Evolutionary conservation across 2,329 filamentous ascomycete genomes (phyloP).

Genomic region (Penicillium fuscoglaucum): DNA sequence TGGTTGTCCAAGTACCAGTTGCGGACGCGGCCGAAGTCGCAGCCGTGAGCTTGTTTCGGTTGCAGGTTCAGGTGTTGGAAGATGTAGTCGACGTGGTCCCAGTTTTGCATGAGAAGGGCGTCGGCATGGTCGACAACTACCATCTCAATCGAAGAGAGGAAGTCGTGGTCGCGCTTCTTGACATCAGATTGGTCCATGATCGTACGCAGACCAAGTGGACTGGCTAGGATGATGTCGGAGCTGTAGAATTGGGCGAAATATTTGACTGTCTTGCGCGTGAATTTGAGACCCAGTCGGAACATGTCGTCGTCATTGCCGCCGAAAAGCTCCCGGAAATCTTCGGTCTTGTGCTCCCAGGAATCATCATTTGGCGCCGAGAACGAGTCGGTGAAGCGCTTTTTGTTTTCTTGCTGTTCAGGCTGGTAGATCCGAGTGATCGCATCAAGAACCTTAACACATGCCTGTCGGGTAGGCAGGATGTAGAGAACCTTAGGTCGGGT

Average conservation of each 20-base stretch:
- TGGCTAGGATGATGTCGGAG: conserved; percentile 91
- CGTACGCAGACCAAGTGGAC: conserved; percentile 83
- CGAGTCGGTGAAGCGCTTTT: conserved; percentile 83
- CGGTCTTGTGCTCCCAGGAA: conserved; percentile 72
- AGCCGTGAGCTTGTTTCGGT: conserved; percentile 84
- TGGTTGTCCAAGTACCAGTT: conserved; percentile 91
- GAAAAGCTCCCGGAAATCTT: conserved; percentile 86
- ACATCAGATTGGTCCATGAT: conserved; percentile 78
- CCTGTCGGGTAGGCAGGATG: conserved; percentile 82
- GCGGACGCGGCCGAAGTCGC: conserved; percentile 87
- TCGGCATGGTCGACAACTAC: conserved; percentile 90
- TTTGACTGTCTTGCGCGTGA: conserved; percentile 93
- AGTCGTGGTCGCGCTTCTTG: conserved; percentile 78
- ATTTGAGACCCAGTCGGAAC: conserved; percentile 94
- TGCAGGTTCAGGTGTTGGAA: conserved; percentile 90
- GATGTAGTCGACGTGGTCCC: conserved; percentile 92
- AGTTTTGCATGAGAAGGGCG: conserved; percentile 95
- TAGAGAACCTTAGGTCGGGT: conserved; percentile 92
- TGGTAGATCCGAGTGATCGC: conserved; percentile 73
- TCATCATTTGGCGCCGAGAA: conserved; percentile 70
- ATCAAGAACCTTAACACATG: conserved; percentile 76
- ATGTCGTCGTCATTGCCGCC: conserved; percentile 96
- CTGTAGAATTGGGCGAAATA: conserved; percentile 95
- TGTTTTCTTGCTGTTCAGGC: conserved; percentile 92
- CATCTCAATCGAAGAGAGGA: conserved; percentile 89